Evolutionary conservation across 768 basidiomycete genomes (phyloP), one percentile per base, ranked within the genome.

Genomic region (Phanerochaete sordida): DNA sequence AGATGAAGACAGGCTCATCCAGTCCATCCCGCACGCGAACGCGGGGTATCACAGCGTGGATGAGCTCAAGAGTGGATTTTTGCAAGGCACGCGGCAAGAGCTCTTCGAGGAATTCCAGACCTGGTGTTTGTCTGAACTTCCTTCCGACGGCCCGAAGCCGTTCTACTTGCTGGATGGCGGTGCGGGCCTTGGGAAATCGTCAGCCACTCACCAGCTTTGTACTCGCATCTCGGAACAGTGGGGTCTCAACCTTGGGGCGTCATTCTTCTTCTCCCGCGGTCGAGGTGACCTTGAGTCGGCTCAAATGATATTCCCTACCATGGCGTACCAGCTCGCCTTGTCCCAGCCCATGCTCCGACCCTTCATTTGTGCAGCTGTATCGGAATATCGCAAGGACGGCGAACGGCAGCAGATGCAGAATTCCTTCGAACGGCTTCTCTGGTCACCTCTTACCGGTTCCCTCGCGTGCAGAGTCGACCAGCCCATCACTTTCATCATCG

Each of bases 121-220:
- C 16, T 47, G 46, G 46, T n/a, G n/a, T n/a, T n/a, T n/a, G n/a
- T n/a, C n/a, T n/a, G n/a, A n/a, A n/a, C n/a, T n/a, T n/a, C n/a
- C n/a, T n/a, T n/a, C n/a, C n/a, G n/a, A n/a, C n/a, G n/a, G n/a
- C n/a, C n/a, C n/a, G n/a, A n/a, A n/a, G n/a, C n/a, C n/a, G 9
- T n/a, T 59, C 3, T 59, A 50, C 28, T 24, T 13, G 7, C 58
- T 59, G 13, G 37, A 21, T n/a, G 58, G 58, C 31, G 49, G 24
- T 1, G 49, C 58, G 19, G 58, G 58, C 3, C 31, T 47, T 4
- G 58, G 58, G 26, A 59, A 59, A 9, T 47, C 46, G 11, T 12
- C 26, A 11, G 46, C 23, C 13, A 12, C 46, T 2, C 26, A 47
- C 46, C 46, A 47, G 46, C 19, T 47, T 11, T 47, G 46, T 21